Conservation (phyloP, 2,329 filamentous ascomycete genomes). For the Neofusicoccum laricinum region DNA sequence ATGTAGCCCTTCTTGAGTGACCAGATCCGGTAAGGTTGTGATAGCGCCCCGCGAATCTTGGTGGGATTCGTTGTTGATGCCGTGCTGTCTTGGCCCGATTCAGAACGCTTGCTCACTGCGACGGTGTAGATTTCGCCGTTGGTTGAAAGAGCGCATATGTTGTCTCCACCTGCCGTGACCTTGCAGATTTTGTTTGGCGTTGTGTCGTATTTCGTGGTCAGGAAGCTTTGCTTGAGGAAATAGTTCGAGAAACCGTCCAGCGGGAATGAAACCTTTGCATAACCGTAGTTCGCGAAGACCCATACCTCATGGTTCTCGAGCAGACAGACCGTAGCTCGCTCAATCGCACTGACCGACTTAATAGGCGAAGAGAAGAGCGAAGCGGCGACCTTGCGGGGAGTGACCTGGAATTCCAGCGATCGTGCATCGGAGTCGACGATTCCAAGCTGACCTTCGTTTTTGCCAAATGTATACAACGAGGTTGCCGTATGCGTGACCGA, state of each 20-base stretch:
- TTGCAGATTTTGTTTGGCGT: constrained; percentile 68
- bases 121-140: constrained; percentile 88
- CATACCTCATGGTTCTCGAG: constrained; percentile 86
- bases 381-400: constrained; percentile 82
- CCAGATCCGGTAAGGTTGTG: constrained; percentile 80
- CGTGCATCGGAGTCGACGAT: constrained; percentile 93
- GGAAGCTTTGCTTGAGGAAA: constrained; percentile 63
- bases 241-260: constrained; percentile 70
- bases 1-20: constrained; percentile 77
- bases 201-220: constrained; percentile 63
- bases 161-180: constrained; percentile 83
- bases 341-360: constrained; percentile 78
- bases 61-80: constrained; percentile 88
- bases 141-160: constrained; percentile 81
- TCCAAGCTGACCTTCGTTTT: constrained; percentile 90
- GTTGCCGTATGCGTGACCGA: constrained; percentile 82
- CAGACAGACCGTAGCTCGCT: constrained; percentile 81
- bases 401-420: constrained; percentile 78
- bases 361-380: constrained; percentile 75
- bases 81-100: constrained; percentile 54
- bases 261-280: constrained; percentile 84
- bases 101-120: constrained; percentile 66
- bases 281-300: constrained; percentile 94
- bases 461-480: constrained; percentile 89
- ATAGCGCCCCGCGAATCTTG: constrained; percentile 82